These are phyloP conservation scores for Colletotrichum navitas DNA, from an alignment of 2,329 filamentous ascomycete genomes.

Conservation along the genomic window DNA sequence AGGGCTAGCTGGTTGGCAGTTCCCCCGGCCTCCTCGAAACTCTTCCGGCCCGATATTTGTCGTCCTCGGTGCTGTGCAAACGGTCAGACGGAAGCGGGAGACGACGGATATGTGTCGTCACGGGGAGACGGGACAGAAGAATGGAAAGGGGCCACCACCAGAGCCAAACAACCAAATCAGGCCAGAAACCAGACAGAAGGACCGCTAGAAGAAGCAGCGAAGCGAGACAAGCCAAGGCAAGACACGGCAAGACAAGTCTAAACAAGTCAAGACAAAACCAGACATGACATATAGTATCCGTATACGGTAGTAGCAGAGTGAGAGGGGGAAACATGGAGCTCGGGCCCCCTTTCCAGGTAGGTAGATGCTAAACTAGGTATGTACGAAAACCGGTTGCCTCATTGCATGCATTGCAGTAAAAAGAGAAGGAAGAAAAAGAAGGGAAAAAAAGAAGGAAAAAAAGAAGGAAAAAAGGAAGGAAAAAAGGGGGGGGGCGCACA, in stretches of 20 bases:
- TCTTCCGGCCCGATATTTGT: not conserved
- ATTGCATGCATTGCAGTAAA: not conserved
- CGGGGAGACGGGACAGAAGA: not conserved
- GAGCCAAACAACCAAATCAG: slow-evolving; percentile 2
- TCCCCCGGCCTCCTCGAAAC: not conserved
- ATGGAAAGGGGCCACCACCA: not conserved
- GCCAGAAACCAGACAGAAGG: not conserved
- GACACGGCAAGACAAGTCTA: not conserved
- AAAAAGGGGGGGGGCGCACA: not conserved
- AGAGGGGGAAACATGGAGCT: not conserved
- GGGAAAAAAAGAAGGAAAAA: too few relatives aligned
- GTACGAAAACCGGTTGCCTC: not conserved
- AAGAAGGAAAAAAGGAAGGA: too few relatives aligned
- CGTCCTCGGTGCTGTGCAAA: not conserved
- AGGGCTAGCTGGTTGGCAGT: not conserved
- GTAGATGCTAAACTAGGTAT: not conserved
- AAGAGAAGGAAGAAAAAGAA: too few relatives aligned
- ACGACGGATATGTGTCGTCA: not conserved
- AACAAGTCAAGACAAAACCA: not conserved
- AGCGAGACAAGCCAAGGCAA: not conserved
- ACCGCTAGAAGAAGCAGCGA: not conserved
- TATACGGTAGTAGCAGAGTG: not conserved
- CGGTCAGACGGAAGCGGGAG: not conserved
- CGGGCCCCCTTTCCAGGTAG: not conserved
- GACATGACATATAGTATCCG: too few relatives aligned